Base-by-base conservation (phyloP, 2,329 filamentous ascomycete genomes). In the Furcasterigmium furcatum region DNA sequence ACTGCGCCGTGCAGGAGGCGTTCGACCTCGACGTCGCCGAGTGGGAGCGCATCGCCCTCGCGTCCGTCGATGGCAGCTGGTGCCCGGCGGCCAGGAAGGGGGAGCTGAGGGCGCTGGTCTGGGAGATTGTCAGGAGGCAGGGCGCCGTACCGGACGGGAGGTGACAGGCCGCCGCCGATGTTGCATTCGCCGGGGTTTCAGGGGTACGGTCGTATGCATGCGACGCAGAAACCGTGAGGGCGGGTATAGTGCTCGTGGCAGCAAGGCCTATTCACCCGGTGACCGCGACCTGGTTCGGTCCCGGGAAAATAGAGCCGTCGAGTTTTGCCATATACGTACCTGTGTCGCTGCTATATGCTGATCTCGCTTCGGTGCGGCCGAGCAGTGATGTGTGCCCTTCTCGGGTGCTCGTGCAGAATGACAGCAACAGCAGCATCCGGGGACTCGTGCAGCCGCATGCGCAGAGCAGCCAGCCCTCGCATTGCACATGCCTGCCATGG, bases 1-100 rank as follows among this genome's bases (percentile, higher is more conserved):
- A n/a, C n/a, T 85, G 80, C 55, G 83, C 82, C 2, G 83, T 91
- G 24, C 85, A 91, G 62, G 82, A 88, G 35, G 80, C 82, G 1
- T 89, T 89, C 61, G 59, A 67, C 4, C 62, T 91, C 52, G 74
- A 63, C 19, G 64, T 82, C 4, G 63, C 67, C 16, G 85, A 91
- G 44, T 91, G 86, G 88, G 73, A 68, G 52, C 65, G 58, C 7
- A 84, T 91, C 56, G 80, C 77, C 10, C 70, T 71, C 51, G 78
- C 79, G 30, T 73, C 78, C 16, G 80, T 90, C 12, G 68, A 78
- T 50, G 84, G 82, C 20, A 89, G 85, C 58, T 91, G 87, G 87
- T 52, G 50, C 16, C 67, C 68, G 24, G 70, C 79, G 35, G 70
- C 70, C 52, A 76, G 87, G 57, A 91, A 90, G 68, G 58, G 58